Evolutionary conservation across 1,284 basidiomycete species (phyloP).

Genomic region (Cystobasidium slooffiae): DNA sequence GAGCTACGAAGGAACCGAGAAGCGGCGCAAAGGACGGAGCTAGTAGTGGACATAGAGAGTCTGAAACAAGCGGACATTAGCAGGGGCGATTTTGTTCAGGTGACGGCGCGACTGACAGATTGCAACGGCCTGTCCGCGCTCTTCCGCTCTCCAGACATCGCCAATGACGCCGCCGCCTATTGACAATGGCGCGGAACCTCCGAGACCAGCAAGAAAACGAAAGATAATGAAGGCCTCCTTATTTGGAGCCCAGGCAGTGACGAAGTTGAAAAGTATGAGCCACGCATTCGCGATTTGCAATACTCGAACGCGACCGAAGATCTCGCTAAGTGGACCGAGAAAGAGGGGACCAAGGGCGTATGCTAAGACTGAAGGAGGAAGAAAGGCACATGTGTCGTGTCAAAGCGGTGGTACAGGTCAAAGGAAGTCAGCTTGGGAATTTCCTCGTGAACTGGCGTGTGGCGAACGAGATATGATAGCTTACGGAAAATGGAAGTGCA

Average conservation of each 20-base stretch:
- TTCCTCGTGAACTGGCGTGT: background rate
- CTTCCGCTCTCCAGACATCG: slow-evolving; percentile 71
- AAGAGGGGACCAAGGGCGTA: slow-evolving; percentile 63
- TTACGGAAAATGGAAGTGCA: slow-evolving; percentile 30
- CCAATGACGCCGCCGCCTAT: slow-evolving; percentile 67
- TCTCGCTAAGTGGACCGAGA: slow-evolving; percentile 24
- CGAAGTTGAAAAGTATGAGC: slow-evolving; percentile 52
- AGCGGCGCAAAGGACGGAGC: slow-evolving; percentile 57
- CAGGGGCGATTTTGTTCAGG: background rate
- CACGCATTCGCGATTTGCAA: slow-evolving; percentile 47
- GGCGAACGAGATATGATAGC: slow-evolving; percentile 1
- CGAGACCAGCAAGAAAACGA: slow-evolving; percentile 53
- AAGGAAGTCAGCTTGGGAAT: background rate
- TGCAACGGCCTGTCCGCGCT: slow-evolving; percentile 70
- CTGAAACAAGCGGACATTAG: slow-evolving; percentile 52
- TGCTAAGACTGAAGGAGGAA: slow-evolving; percentile 32
- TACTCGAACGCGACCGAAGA: slow-evolving; percentile 55
- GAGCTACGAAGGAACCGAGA: slow-evolving; percentile 64
- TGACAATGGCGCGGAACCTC: slow-evolving; percentile 54
- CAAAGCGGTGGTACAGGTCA: background rate
- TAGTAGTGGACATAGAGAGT: slow-evolving; percentile 64
- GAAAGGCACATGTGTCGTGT: background rate
- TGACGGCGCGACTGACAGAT: slow-evolving; percentile 53
- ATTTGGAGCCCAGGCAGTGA: slow-evolving; percentile 68
- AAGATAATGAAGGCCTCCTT: slow-evolving; percentile 62